Percentiles rank a stretch among this genome's conserved stretches.
Conservation (phyloP, 2,329 filamentous ascomycete species). For the Periconia macrospinosa region DNA sequence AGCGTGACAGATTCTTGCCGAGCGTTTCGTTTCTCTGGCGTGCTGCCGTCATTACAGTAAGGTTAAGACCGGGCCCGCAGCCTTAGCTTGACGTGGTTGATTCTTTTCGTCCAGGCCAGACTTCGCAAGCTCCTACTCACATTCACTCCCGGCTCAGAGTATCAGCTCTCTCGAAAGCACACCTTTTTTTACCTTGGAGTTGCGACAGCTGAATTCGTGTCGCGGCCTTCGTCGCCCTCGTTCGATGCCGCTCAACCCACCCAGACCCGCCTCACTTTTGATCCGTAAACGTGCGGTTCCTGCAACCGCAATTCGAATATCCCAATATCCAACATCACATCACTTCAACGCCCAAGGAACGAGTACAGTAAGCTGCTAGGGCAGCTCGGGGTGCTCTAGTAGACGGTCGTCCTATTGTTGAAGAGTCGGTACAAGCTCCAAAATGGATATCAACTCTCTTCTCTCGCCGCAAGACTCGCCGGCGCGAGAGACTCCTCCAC, state of each 20-base stretch:
- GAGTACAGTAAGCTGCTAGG: neutral
- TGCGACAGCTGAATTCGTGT: neutral
- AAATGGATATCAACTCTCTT: slow-evolving; percentile 55
- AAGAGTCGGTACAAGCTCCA: slow-evolving; percentile 6
- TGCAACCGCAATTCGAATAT: slow-evolving; percentile 3
- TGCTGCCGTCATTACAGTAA: slow-evolving; percentile 9
- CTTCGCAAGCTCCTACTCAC: slow-evolving; percentile 4
- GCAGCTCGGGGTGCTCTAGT: slow-evolving; percentile 1
- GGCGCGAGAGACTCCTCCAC: slow-evolving; percentile 37
- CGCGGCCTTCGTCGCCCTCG: slow-evolving; percentile 2
- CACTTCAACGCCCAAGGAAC: neutral
- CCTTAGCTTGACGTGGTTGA: slow-evolving; percentile 11
- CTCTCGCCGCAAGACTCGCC: slow-evolving; percentile 52
- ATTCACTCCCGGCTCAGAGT: slow-evolving; percentile 1
- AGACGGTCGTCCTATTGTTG: neutral
- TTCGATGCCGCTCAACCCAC: slow-evolving; percentile 14
- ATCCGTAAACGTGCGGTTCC: slow-evolving; percentile 4
- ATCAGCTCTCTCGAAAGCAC: slow-evolving; percentile 2
- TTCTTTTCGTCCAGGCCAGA: slow-evolving; percentile 10
- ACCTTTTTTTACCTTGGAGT: neutral
- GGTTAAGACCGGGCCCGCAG: slow-evolving; percentile 3
- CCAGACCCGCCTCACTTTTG: slow-evolving; percentile 16
- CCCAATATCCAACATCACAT: neutral
- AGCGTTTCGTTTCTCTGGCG: neutral
- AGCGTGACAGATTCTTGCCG: neutral